Evolutionary conservation across 176 grass and related monocot genomes (phyloP), one percentile per base, ranked within the genome.

Genomic region (Thalia dealbata): DNA sequence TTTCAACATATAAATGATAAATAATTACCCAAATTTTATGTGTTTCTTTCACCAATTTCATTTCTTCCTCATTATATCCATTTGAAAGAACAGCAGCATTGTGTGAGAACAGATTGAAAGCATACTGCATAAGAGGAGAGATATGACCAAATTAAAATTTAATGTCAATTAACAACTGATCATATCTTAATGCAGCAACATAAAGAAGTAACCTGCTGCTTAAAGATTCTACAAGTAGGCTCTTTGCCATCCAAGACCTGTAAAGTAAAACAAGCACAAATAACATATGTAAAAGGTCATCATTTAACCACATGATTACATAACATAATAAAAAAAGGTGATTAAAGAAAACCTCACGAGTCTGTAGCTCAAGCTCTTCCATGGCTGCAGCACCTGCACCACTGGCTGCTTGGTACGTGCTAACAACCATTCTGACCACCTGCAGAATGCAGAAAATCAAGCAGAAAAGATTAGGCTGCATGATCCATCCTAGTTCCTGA

Each of bases 371-470:
- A 56, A 99, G 85, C 84, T 99, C 95, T 83, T 88, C 85, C 90
- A 99, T 99, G 59, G 90, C 95, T 12, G 87, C 95, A 81, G 90
- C 90, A 81, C 95, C 90, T 64, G 95, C 95, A 61, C 95, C 95
- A 85, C 95, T 99, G 75, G 90, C 95, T 76, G 95, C 95, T 84
- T 99, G 95, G 73, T 99, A 93, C 13, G 95, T 99, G 82, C 95
- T 99, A 54, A 99, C 90, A 78, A 99, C 83, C 95, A 99, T 93
- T 76, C 95, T 93, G 78, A 77, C 62, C 15, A 99, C 90, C 90
- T 99, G 70, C 14, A 74, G 66, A 35, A 59, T 76, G 28, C 66
- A 76, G 21, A 72, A 55, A 52, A 26, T 41, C 27, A 43, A 68
- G 50, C 32, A 58, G 30, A 38, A 26, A 73, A 22, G 9, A 14